Percentiles rank a stretch among this genome's conserved stretches.
phyloP scores from a whole-genome alignment of 2,329 filamentous ascomycete genomes.

The Aureobasidium sp. region DNA sequence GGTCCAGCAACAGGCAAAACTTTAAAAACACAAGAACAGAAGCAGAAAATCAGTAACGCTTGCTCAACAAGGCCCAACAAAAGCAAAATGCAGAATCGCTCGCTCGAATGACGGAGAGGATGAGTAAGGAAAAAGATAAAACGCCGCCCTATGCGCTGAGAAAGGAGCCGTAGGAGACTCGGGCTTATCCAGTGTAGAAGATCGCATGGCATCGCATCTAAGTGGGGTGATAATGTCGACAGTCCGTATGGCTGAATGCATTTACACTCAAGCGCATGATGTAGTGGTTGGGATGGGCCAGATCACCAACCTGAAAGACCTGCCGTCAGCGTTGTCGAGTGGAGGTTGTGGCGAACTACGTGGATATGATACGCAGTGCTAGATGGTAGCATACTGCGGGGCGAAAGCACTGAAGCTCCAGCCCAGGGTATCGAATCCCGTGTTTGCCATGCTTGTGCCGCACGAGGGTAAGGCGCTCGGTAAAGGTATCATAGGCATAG shows the following conservation, averaged over 20 bases:
- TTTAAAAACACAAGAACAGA: not conserved
- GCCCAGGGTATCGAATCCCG: slow-evolving; percentile 69
- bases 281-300: slow-evolving; percentile 32
- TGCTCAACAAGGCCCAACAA: slow-evolving; percentile 10
- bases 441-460: slow-evolving; percentile 54
- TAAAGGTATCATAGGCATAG: slow-evolving; percentile 68
- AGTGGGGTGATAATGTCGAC: not conserved
- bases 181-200: not conserved
- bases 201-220: slow-evolving; percentile 14
- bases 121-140: slow-evolving; percentile 1
- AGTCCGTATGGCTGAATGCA: slow-evolving; percentile 29
- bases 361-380: slow-evolving; percentile 41
- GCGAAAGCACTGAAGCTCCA: slow-evolving; percentile 85
- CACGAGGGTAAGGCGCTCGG: slow-evolving; percentile 77
- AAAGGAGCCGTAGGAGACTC: not conserved
- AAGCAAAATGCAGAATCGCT: slow-evolving; percentile 12
- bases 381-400: slow-evolving; percentile 66
- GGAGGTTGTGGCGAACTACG: not conserved
- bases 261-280: slow-evolving; percentile 18
- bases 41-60: not conserved
- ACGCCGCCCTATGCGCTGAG: slow-evolving; percentile 6
- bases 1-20: not conserved
- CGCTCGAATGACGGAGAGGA: slow-evolving; percentile 1
- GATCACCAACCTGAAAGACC: slow-evolving; percentile 28
- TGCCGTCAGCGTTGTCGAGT: not conserved